Base-by-base conservation (phyloP, 106 monocot genomes). In the Triglochin maritima region DNA sequence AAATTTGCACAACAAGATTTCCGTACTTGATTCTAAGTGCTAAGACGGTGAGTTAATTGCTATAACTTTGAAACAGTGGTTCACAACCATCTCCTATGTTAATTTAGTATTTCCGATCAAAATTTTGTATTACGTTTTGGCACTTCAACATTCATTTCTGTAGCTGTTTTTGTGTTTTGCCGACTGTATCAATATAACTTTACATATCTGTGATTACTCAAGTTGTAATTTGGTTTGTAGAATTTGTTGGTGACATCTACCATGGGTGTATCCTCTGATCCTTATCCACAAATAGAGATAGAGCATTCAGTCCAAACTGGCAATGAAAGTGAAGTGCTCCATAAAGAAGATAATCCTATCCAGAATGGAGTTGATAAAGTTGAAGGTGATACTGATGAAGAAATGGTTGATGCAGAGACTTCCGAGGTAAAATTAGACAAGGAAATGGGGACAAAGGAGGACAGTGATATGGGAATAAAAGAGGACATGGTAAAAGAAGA, bases 171-270 rank as follows among this genome's bases (percentile, higher is more conserved):
- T 29, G 29, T 29, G 29, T 29, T 29, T 29, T 29, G 29, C 29
- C 0, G 29, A 29, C 29, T 29, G 29, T 29, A 29, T 29, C 29
- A 29, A 29, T 29, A 29, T 0, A 29, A 29, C 29, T 29, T 29
- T 29, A 29, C 29, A 29, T 29, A 29, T 29, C 29, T 63, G 51
- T 12, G 59, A 13, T 42, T 55, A 47, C 57, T 47, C 54, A 41
- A 15, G 9, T 7, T 15, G 7, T 43, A 42, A 55, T 64, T 46
- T 61, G 50, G 52, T 53, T 56, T 81, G 61, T 78, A 94, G 94
- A 94, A 87, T 75, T 78, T 94, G 59, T 79, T 85, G 72, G 94
- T 94, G 61, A 94, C 94, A 49, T 85, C 87, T 15, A 94, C 87
- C 15, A 50, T 94, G 44, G 75, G 79, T 3, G 82, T 56, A 47